Base-by-base conservation (phyloP, 2,329 filamentous ascomycete genomes). In the Incumbomyces delicatus region DNA sequence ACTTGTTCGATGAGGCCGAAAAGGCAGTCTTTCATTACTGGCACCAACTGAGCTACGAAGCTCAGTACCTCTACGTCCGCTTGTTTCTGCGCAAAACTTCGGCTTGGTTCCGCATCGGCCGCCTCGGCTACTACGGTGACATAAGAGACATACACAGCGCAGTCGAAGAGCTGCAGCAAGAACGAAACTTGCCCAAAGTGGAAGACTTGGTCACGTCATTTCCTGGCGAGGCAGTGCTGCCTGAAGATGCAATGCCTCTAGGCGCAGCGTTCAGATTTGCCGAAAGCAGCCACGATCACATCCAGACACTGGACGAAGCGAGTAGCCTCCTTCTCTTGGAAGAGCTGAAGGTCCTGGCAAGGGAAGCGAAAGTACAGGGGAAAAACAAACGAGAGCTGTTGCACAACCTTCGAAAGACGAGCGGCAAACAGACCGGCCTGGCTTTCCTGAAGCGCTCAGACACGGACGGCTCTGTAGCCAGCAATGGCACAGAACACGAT, bases 1-100 rank as follows among this genome's bases (percentile, higher is more conserved):
- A 95, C 64, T 69, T 98, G 0, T 98, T 96, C 61, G 77, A 92
- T 57, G 77, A 80, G 48, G 81, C 79, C 14, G 92, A 98, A 64
- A 77, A 74, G 58, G 71, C 76, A 12, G 74, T 96, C 0, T 96
- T 98, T 61, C 67, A 71, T 2, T 72, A 81, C 48, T 98, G 90
- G 88, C 77, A 71, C 50, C 64, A 66, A 0, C 61, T 96, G 43
- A 70, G 73, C 22, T 96, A 95, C 61, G 87, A 95, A 61, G 76
- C 87, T 14, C 89, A 96, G 59, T 96, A 94, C 64, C 66, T 98
- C 79, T 95, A 73, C 60, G 89, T 96, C 12, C 81, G 92, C 17
- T 70, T 98, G 1, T 98, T 98, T 60, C 72, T 98, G 2, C 81
- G 92, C 39, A 98, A 98, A 63, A 87, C 87, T 1, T 85, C 85